These are phyloP conservation scores for Colletotrichum cereale DNA, from an alignment of 2,329 filamentous ascomycete species.

Conservation along the genomic window DNA sequence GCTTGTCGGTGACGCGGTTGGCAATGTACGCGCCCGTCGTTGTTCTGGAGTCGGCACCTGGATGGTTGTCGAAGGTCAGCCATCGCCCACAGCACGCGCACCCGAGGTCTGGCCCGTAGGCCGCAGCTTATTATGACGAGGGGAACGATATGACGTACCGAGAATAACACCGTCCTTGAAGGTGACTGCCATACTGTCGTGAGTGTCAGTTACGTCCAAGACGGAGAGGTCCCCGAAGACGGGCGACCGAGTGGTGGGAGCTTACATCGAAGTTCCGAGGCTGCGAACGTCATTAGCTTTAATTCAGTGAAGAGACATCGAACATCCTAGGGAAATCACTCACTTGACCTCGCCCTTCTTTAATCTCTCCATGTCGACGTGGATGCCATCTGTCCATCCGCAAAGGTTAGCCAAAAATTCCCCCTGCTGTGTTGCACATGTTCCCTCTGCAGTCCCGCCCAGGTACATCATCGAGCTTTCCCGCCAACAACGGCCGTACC, in stretches of 20 bases:
- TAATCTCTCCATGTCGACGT: constrained; percentile 97
- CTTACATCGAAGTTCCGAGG: constrained; percentile 97
- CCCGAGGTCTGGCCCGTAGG: background rate
- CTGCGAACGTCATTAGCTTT: constrained; percentile 62
- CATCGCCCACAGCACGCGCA: background rate
- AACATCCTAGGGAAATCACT: constrained; percentile 53
- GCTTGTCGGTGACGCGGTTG: constrained; percentile 98
- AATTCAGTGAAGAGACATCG: background rate
- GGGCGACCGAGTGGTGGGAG: constrained; percentile 11
- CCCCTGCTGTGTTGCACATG: background rate
- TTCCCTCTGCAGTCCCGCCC: constrained; percentile 3
- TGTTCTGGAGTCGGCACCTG: constrained; percentile 94
- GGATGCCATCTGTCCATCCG: constrained; percentile 85
- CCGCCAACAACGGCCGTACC: constrained; percentile 56
- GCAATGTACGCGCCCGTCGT: constrained; percentile 98
- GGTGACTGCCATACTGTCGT: constrained; percentile 93
- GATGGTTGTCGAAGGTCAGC: background rate
- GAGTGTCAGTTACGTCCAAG: constrained; percentile 43
- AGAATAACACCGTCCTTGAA: constrained; percentile 99
- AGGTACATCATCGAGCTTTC: constrained; percentile 27
- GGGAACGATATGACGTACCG: constrained; percentile 60
- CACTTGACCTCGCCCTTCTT: constrained; percentile 99
- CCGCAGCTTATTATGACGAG: background rate
- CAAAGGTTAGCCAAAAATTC: constrained; percentile 11
- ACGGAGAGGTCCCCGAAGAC: constrained; percentile 22